phyloP scores from a whole-genome alignment of 2,329 filamentous ascomycete species.

The Rhinocladiella similis region DNA sequence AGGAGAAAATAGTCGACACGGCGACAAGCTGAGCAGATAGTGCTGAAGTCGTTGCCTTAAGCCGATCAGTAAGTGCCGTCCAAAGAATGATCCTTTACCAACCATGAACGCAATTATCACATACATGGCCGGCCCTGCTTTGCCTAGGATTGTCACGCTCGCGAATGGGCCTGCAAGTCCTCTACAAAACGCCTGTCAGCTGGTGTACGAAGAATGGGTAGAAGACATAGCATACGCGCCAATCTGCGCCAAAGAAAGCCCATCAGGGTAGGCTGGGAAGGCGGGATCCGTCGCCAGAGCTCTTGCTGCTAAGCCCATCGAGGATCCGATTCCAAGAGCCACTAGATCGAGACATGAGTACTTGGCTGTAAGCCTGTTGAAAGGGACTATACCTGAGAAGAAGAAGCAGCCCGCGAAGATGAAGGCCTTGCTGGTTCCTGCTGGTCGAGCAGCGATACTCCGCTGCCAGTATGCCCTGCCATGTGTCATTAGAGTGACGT shows the following conservation, averaged over 20 bases:
- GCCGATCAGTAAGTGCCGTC: too few species aligned
- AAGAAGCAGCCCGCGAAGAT: conserved; percentile 14
- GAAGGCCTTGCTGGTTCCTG: conserved; percentile 14
- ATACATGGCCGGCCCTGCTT: conserved; percentile 74
- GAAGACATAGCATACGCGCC: too few species aligned
- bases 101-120: conserved; percentile 77
- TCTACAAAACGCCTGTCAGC: too few species aligned
- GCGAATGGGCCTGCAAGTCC: conserved; percentile 77
- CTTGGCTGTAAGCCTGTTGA: too few species aligned
- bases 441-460: conserved; percentile 41
- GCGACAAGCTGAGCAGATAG: conserved; percentile 56
- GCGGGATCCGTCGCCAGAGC: conserved; percentile 43
- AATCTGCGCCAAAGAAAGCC: conserved; percentile 24
- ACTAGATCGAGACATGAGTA: neutral
- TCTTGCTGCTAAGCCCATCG: conserved; percentile 45
- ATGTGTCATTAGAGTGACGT: too few species aligned
- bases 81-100: too few species aligned
- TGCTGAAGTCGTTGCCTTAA: conserved; percentile 50
- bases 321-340: conserved; percentile 46
- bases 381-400: conserved; percentile 2
- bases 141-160: conserved; percentile 77
- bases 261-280: conserved; percentile 40
- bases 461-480: conserved; percentile 64
- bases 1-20: conserved; percentile 55
- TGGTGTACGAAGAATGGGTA: too few species aligned